Base-by-base conservation (phyloP, 2,329 filamentous ascomycete species). In the Bretziella fagacearum region DNA sequence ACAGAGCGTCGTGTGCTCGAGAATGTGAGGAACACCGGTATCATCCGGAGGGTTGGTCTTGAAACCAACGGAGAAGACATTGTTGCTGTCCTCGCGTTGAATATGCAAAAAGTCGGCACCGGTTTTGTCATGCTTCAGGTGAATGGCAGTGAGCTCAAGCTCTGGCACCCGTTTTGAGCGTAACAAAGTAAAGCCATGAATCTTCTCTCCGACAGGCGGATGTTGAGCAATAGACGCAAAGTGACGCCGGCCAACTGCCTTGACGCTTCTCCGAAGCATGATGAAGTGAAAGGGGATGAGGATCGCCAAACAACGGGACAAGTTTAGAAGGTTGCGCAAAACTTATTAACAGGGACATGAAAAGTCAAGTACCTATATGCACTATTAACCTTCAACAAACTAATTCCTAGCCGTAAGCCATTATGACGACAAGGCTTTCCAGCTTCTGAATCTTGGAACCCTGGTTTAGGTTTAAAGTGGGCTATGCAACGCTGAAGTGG, bases 21-120 rank as follows among this genome's bases (percentile, higher is more conserved):
- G 71, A 55, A 98, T 96, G 64, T 98, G 91, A 15, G 91, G 91
- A 36, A 98, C 79, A 44, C 91, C 91, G 0, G 91, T 96, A 58
- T 91, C 86, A 63, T 98, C 86, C 6, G 87, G 87, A 15, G 91
- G 91, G 60, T 96, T 96, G 20, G 91, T 98, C 74, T 95, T 95
- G 77, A 98, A 98, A 45, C 87, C 91, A 58, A 98, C 93, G 30
- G 87, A 93, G 65, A 98, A 98, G 60, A 96, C 91, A 83, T 98
- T 98, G 67, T 98, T 98, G 68, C 81, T 82, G 60, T 98, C 91
- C 49, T 96, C 86, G 55, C 89, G 74, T 13, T 87, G 89, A 56
- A 98, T 81, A 64, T 98, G 91, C 40, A 98, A 71, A 60, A 96
- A 95, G 55, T 98, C 85, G 53, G 91, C 91, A 51, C 87, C 85